Percentiles rank a stretch among this genome's conserved stretches.
phyloP scores from a whole-genome alignment of 1,284 basidiomycete genomes.

The Cutaneotrichosporon sp. region DNA sequence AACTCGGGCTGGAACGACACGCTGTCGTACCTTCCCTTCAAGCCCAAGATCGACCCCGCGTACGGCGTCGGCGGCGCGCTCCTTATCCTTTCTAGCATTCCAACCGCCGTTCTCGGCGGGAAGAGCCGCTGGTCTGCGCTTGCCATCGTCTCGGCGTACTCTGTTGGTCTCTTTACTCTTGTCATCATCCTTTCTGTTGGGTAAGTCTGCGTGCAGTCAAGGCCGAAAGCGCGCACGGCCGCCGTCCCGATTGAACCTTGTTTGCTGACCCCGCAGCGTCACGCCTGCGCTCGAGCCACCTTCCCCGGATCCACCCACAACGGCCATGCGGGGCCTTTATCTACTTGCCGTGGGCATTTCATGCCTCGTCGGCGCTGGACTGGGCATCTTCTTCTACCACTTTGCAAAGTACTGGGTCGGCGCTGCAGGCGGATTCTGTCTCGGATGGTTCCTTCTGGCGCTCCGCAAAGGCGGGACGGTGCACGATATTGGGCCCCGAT shows the following conservation, averaged over 20 bases:
- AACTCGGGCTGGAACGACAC: constrained; percentile 39
- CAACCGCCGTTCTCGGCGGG: constrained; percentile 83
- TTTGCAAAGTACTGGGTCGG: constrained; percentile 78
- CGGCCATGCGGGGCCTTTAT: constrained; percentile 78
- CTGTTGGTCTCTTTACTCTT: constrained; percentile 74
- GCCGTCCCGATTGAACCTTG: background rate
- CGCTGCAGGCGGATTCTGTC: constrained; percentile 79
- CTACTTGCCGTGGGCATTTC: constrained; percentile 74
- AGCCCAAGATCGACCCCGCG: constrained; percentile 74
- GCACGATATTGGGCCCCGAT: constrained; percentile 64
- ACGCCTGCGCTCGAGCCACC: constrained; percentile 47
- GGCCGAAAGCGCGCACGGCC: background rate
- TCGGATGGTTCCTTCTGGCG: constrained; percentile 82
- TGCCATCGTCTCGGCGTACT: constrained; percentile 86
- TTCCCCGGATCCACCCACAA: constrained; percentile 71
- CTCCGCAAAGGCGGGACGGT: constrained; percentile 78
- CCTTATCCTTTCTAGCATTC: constrained; percentile 81
- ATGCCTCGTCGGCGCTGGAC: constrained; percentile 72
- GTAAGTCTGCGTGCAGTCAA: constrained; percentile 30
- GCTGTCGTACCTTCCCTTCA: constrained; percentile 45
- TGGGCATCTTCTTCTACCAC: constrained; percentile 83
- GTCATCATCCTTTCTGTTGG: constrained; percentile 88
- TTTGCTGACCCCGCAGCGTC: constrained; percentile 26
- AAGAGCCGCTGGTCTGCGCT: constrained; percentile 95
- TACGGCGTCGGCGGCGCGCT: constrained; percentile 84